phyloP scores from a whole-genome alignment of 352 stramenopile genomes.

The Pythium periplocum region DNA sequence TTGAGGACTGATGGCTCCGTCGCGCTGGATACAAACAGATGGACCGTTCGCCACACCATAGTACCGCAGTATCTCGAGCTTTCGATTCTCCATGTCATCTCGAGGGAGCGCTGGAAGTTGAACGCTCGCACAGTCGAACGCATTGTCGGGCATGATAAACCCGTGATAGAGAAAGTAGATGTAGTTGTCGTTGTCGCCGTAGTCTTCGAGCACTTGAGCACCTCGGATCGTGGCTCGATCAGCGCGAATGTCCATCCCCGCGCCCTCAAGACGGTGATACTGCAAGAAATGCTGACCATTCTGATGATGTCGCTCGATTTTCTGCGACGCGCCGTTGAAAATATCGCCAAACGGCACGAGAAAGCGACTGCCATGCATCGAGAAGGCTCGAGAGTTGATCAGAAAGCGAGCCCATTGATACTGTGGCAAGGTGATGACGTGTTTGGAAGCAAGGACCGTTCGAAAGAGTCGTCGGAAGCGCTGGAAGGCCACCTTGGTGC shows the following conservation, averaged over 20 bases:
- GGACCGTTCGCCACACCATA: constrained; percentile 1
- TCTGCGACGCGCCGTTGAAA: constrained; percentile 70
- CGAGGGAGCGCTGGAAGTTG: constrained; percentile 17
- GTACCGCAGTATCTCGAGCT: constrained; percentile 1
- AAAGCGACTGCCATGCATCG: constrained; percentile 60
- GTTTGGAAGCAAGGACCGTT: constrained; percentile 5
- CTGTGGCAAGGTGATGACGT: constrained; percentile 4
- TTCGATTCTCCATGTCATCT: not conserved
- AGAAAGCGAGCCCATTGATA: constrained; percentile 55
- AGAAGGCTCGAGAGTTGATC: constrained; percentile 75
- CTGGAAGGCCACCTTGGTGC: constrained; percentile 23
- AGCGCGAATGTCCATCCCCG: constrained; percentile 53
- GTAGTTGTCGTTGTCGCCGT: constrained; percentile 92
- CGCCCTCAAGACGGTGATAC: constrained; percentile 39
- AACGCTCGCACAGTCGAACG: constrained; percentile 84
- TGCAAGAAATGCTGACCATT: constrained; percentile 55
- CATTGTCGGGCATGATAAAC: constrained; percentile 86
- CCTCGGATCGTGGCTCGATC: constrained; percentile 39
- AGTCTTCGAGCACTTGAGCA: constrained; percentile 91
- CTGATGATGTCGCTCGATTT: constrained; percentile 14
- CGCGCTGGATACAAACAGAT: constrained; percentile 10
- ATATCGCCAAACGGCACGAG: constrained; percentile 87
- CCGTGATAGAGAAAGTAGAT: constrained; percentile 87
- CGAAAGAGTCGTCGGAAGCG: constrained; percentile 47
- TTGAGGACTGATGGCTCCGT: constrained; percentile 5